These are phyloP conservation scores for Colletotrichum sp. DNA, from an alignment of 2,329 filamentous ascomycete genomes.

Conservation along the genomic window DNA sequence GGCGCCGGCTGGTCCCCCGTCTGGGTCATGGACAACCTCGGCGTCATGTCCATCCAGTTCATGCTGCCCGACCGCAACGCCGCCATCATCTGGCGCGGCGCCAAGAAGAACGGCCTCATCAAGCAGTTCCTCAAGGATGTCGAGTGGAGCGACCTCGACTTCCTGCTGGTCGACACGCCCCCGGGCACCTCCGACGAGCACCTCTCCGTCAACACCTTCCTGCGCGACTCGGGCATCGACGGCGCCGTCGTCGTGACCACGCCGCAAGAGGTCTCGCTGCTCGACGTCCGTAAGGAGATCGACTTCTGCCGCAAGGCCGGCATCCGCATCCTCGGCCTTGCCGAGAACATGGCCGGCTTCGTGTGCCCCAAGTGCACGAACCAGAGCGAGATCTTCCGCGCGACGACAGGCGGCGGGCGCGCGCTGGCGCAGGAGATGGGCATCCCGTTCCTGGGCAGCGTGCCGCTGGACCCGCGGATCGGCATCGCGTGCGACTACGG, in stretches of 20 bases:
- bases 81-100: conserved; percentile 95
- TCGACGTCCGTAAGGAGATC: conserved; percentile 96
- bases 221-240: conserved; percentile 91
- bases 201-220: conserved; percentile 87
- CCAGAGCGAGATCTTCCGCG: conserved; percentile 83
- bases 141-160: conserved; percentile 95
- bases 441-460: conserved; percentile 86
- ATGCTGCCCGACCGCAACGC: conserved; percentile 95
- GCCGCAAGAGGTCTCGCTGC: conserved; percentile 88
- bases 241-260: conserved; percentile 94
- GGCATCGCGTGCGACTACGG: conserved; percentile 97
- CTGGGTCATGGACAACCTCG: conserved; percentile 92
- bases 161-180: conserved; percentile 91
- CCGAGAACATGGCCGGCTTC: conserved; percentile 98
- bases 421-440: conserved; percentile 83
- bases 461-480: conserved; percentile 91
- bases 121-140: conserved; percentile 99
- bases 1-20: conserved; percentile 92
- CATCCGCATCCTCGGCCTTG: conserved; percentile 85
- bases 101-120: conserved; percentile 98
- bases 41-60: conserved; percentile 97
- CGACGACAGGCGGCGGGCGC: conserved; percentile 87
- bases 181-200: conserved; percentile 97
- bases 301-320: conserved; percentile 97
- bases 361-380: conserved; percentile 92